Evolutionary conservation across 1,284 basidiomycete genomes (phyloP).

Genomic region (Sanghuangporus weigelae): DNA sequence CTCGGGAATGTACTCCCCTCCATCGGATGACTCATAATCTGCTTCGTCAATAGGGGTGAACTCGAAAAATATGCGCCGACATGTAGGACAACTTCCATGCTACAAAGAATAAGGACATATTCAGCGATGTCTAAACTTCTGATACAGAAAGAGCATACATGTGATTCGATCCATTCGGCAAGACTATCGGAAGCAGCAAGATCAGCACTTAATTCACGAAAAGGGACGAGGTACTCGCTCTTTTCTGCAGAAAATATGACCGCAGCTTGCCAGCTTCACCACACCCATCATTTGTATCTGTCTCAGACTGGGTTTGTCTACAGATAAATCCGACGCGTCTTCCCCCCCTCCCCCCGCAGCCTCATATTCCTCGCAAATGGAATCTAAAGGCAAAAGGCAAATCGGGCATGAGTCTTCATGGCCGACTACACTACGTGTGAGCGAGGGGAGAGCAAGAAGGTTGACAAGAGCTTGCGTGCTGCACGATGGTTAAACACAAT

Average conservation of each 20-base stretch:
- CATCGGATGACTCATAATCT: slow-evolving; percentile 61
- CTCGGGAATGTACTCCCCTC: slow-evolving; percentile 57
- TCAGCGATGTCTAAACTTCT: slow-evolving; percentile 4
- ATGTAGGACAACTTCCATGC: slow-evolving; percentile 71
- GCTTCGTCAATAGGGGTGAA: slow-evolving; percentile 45
- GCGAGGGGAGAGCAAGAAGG: slow-evolving; percentile 5
- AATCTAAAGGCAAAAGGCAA: slow-evolving; percentile 49
- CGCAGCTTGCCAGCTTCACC: slow-evolving; percentile 53
- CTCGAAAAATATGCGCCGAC: slow-evolving; percentile 52
- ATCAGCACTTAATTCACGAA: not conserved
- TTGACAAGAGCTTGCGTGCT: slow-evolving; percentile 6
- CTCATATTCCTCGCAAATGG: slow-evolving; percentile 33
- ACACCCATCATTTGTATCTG: slow-evolving; percentile 32
- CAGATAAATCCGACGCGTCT: slow-evolving; percentile 16
- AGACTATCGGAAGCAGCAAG: slow-evolving; percentile 34
- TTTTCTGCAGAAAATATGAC: slow-evolving; percentile 60
- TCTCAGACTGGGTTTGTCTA: not conserved
- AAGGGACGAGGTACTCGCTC: slow-evolving; percentile 41
- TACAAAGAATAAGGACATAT: slow-evolving; percentile 23
- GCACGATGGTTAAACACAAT: not conserved
- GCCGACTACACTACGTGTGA: slow-evolving; percentile 1
- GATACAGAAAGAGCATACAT: slow-evolving; percentile 32
- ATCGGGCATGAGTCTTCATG: slow-evolving; percentile 55
- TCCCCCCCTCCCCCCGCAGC: slow-evolving; percentile 18
- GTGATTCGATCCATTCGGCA: slow-evolving; percentile 55